Evolutionary conservation across 2,329 filamentous ascomycete species (phyloP).

Genomic region (Colletotrichum sansevieriae): DNA sequence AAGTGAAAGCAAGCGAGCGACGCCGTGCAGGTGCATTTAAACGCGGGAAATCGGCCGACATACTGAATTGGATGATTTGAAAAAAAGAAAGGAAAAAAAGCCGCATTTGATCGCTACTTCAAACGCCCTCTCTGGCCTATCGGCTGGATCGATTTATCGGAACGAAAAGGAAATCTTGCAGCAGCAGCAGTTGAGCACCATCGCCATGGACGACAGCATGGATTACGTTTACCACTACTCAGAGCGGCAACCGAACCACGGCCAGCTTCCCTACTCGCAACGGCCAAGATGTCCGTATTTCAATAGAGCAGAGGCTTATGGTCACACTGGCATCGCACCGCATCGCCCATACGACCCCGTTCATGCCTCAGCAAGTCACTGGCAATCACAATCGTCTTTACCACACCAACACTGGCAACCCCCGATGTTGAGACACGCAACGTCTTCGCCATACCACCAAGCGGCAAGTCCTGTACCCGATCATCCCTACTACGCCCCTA

Average conservation of each 20-base stretch:
- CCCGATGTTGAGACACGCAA: constrained; percentile 12
- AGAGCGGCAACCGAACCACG: constrained; percentile 28
- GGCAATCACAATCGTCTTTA: constrained; percentile 40
- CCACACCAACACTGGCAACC: constrained; percentile 30
- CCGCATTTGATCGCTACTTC: too few species aligned
- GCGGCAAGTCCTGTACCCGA: constrained; percentile 25
- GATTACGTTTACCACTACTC: constrained; percentile 38
- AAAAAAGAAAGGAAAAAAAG: too few species aligned
- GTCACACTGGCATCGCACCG: constrained; percentile 12
- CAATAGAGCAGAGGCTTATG: constrained; percentile 14
- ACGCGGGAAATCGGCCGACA: background rate
- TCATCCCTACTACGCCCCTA: constrained; percentile 15
- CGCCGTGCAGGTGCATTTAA: constrained; percentile 21
- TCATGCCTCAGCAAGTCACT: constrained; percentile 46
- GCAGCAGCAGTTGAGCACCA: background rate
- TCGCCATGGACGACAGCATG: constrained; percentile 37
- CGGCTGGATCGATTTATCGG: too few species aligned
- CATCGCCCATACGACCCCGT: constrained; percentile 46
- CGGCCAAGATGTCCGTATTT: constrained; percentile 31
- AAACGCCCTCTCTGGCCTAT: too few species aligned
- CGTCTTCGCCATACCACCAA: constrained; percentile 21
- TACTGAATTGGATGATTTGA: background rate
- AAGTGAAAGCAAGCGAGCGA: constrained; percentile 23
- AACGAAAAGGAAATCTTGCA: background rate
- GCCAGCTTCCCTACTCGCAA: constrained; percentile 26